Conservation (phyloP, 345 rosid species). For the Acer negundo region DNA sequence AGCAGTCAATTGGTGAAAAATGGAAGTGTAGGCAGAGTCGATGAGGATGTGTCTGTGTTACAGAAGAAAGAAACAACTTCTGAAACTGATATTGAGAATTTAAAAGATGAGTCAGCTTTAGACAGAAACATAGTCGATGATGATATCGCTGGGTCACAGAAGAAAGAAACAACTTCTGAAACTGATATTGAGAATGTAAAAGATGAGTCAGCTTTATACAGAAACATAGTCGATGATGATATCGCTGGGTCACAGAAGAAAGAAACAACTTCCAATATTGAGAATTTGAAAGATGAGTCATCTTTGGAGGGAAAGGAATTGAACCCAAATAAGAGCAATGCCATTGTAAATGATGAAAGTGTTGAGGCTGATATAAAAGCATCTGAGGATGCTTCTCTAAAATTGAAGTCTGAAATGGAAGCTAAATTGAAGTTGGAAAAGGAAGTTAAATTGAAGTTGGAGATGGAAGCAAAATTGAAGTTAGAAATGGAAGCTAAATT, state of each 20-base stretch:
- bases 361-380: conserved; percentile 18
- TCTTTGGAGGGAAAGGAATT: conserved; percentile 20
- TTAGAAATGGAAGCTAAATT: conserved; percentile 8
- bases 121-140: conserved; percentile 23
- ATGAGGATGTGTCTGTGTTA: conserved; percentile 19
- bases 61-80: conserved; percentile 18
- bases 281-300: conserved; percentile 24
- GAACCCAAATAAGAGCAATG: conserved; percentile 13
- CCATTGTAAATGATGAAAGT: conserved; percentile 15
- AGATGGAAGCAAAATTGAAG: conserved; percentile 27
- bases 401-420: conserved; percentile 35
- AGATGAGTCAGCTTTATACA: conserved; percentile 20
- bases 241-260: conserved; percentile 8
- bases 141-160: conserved; percentile 14
- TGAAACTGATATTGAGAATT: conserved; percentile 21
- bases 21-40: conserved; percentile 32
- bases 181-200: conserved; percentile 24
- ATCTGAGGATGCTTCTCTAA: conserved; percentile 38
- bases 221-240: conserved; percentile 25
- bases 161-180: conserved; percentile 19
- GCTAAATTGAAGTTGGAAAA: conserved; percentile 17
- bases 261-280: conserved; percentile 19
- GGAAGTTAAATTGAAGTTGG: conserved; percentile 31
- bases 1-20: conserved; percentile 29
- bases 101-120: conserved; percentile 21